A percentile compares a stretch with the other conserved stretches of the same genome.
phyloP scores from a whole-genome alignment of 805 yeast species.

The Kuraishia ogatae region DNA sequence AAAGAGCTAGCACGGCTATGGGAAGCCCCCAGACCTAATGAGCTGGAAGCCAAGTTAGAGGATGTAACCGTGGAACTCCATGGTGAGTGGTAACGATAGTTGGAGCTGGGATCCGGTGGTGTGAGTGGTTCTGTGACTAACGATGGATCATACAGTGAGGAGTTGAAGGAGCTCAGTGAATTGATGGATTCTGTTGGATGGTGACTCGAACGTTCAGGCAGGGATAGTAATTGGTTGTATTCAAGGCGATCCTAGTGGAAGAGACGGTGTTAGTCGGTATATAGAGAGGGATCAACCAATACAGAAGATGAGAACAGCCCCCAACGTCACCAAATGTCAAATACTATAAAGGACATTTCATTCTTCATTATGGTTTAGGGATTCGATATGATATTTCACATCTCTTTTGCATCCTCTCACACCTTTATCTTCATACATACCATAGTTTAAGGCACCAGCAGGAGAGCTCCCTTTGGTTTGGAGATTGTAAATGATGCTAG shows the following conservation, averaged over 20 bases:
- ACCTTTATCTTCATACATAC: neutral
- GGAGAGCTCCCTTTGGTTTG: neutral
- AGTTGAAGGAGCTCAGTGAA: constrained; percentile 7
- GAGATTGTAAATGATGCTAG: neutral
- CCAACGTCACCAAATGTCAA: too few relatives aligned
- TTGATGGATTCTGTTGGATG: constrained; percentile 9
- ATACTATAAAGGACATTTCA: too few relatives aligned
- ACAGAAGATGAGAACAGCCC: too few relatives aligned
- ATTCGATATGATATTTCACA: too few relatives aligned
- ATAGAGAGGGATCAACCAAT: neutral
- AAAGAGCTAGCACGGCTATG: neutral
- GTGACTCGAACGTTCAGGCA: constrained; percentile 1
- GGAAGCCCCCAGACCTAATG: neutral
- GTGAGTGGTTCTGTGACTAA: constrained; percentile 7
- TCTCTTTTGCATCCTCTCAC: too few relatives aligned
- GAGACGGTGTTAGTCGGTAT: neutral
- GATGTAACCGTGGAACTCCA: constrained; percentile 5
- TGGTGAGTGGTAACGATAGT: constrained; percentile 6
- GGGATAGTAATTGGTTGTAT: constrained; percentile 1
- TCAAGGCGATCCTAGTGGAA: neutral
- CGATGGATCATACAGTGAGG: constrained; percentile 2
- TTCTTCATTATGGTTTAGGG: too few relatives aligned
- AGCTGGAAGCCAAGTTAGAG: neutral
- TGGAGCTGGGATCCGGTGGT: constrained; percentile 7
- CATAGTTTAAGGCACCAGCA: neutral